Conservation (phyloP, 225 moss, liverwort and hornwort species). For the Bryum argenteum region DNA sequence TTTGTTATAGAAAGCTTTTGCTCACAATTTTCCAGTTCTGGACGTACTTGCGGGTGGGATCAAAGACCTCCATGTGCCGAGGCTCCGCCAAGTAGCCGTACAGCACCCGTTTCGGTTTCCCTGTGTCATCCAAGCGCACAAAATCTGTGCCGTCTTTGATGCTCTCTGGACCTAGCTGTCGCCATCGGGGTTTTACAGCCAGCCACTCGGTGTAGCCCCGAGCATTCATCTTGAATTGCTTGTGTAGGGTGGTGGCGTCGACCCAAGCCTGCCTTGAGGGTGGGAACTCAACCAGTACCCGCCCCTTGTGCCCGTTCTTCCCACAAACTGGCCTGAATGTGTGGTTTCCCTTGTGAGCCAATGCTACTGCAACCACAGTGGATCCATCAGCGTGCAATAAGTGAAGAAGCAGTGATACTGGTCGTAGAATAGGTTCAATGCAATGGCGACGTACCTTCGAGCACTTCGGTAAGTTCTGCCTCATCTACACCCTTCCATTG, state of each 20-base stretch:
- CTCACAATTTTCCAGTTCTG: constrained; percentile 56
- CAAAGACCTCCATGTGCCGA: constrained; percentile 58
- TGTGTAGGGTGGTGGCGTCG: constrained; percentile 54
- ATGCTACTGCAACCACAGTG: constrained; percentile 47
- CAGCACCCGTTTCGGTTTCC: constrained; percentile 49
- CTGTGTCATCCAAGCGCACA: constrained; percentile 56
- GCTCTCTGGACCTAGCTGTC: constrained; percentile 42
- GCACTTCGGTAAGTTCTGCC: constrained; percentile 52
- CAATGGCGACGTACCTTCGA: constrained; percentile 41
- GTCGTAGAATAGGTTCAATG: background rate
- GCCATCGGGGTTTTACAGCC: constrained; percentile 56
- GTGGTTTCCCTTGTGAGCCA: constrained; percentile 47
- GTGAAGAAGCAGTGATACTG: constrained; percentile 16
- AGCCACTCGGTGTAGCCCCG: constrained; percentile 60
- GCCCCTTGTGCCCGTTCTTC: constrained; percentile 58
- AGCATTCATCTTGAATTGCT: constrained; percentile 62
- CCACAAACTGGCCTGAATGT: constrained; percentile 53
- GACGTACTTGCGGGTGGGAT: constrained; percentile 46
- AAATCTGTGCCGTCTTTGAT: constrained; percentile 58
- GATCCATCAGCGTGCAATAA: constrained; percentile 20
- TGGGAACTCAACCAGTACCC: constrained; percentile 50
- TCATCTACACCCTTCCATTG: constrained; percentile 51
- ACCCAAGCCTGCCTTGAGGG: constrained; percentile 51
- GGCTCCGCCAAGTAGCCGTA: constrained; percentile 59
- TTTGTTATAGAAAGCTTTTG: constrained; percentile 39